Percentiles rank a stretch among this genome's conserved stretches.
Conservation (phyloP, 2,329 filamentous ascomycete species). For the Metarhizium sp. region DNA sequence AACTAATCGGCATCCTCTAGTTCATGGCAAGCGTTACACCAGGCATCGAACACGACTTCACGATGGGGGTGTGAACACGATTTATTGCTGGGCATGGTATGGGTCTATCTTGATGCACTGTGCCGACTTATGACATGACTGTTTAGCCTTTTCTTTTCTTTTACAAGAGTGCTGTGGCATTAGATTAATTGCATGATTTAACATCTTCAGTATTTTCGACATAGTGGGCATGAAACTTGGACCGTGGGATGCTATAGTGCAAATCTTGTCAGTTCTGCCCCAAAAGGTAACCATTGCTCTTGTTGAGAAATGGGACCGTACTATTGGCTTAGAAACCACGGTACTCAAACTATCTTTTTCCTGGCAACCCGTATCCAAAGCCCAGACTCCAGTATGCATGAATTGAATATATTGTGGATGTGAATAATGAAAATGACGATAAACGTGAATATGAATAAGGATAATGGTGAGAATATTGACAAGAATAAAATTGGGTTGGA, state of each 20-base stretch:
- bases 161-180: not conserved
- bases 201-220: not conserved
- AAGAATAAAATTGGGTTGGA: not conserved
- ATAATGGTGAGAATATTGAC: not conserved
- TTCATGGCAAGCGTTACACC: constrained; percentile 87
- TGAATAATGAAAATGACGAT: too few species aligned
- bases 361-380: too few species aligned
- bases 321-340: too few species aligned
- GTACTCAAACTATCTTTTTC: too few species aligned
- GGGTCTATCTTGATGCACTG: too few species aligned
- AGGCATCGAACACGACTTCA: constrained; percentile 96
- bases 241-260: too few species aligned
- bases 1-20: constrained; percentile 18
- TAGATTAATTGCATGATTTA: not conserved
- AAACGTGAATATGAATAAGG: too few species aligned
- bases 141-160: not conserved
- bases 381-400: too few species aligned
- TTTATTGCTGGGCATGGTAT: not conserved
- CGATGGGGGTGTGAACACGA: constrained; percentile 71
- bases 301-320: too few species aligned
- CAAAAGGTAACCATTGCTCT: too few species aligned
- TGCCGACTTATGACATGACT: not conserved
- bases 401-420: too few species aligned
- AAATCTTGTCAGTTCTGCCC: too few species aligned
- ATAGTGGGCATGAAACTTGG: not conserved